phyloP scores from a whole-genome alignment of 441 rosid species.

The Pelargonium australe region DNA sequence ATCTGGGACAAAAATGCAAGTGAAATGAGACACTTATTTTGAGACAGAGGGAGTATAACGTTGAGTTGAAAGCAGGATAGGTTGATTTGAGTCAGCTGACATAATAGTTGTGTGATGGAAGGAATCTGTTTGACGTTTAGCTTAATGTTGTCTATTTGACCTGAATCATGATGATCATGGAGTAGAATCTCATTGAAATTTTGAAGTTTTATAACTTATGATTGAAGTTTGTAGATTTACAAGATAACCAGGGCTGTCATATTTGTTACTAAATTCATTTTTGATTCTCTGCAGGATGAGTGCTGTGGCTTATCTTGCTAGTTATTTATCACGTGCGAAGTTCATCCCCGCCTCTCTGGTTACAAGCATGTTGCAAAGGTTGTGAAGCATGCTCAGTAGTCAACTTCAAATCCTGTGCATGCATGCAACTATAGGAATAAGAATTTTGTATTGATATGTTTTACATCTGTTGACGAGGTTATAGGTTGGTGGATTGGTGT shows the following conservation, averaged over 20 bases:
- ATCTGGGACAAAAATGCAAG: no score
- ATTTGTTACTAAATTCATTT: neutral
- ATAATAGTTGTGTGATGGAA: neutral
- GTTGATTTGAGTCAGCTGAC: neutral
- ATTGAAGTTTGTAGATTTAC: neutral
- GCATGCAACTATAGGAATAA: neutral
- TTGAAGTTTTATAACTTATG: neutral
- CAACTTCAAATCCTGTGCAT: neutral
- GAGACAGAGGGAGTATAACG: no score
- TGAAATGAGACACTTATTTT: no score
- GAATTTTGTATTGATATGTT: neutral
- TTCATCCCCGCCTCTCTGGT: slow-evolving; percentile 48
- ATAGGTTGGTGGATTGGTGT: slow-evolving; percentile 74
- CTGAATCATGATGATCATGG: neutral
- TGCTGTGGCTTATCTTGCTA: slow-evolving; percentile 80
- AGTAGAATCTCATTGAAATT: neutral
- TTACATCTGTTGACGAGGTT: slow-evolving; percentile 14
- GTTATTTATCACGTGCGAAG: slow-evolving; percentile 77
- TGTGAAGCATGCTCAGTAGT: neutral
- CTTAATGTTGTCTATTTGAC: neutral
- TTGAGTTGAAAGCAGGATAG: neutral
- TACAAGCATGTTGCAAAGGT: slow-evolving; percentile 52
- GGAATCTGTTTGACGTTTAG: neutral
- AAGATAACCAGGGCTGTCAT: neutral
- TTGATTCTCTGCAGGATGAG: slow-evolving; percentile 55